Conservation (phyloP, 148 eudicot species). For the Persicaria maculosa region DNA sequence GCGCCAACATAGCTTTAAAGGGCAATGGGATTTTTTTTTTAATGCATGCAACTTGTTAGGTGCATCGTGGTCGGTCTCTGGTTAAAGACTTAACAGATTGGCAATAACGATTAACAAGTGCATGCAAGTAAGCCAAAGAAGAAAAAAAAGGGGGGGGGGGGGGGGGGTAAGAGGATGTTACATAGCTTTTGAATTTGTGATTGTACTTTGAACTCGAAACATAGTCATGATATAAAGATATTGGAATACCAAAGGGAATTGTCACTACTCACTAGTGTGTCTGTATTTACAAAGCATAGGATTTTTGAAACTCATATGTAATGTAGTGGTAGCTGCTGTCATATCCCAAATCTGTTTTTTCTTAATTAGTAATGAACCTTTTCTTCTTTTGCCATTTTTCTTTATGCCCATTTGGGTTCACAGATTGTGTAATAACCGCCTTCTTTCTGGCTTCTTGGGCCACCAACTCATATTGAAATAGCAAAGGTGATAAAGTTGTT, state of each 20-base stretch:
- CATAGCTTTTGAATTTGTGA: neutral
- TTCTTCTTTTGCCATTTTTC: neutral
- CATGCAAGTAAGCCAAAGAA: neutral
- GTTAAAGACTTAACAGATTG: neutral
- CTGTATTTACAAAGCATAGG: neutral
- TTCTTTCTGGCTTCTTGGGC: slow-evolving; percentile 1
- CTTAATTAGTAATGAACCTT: neutral
- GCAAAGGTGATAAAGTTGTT: too few relatives aligned
- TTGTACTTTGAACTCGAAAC: neutral
- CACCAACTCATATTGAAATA: neutral
- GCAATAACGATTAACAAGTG: neutral
- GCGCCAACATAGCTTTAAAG: neutral
- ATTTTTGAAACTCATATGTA: neutral
- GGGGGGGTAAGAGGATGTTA: neutral
- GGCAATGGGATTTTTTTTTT: neutral
- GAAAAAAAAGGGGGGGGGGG: too few relatives aligned
- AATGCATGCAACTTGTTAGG: neutral
- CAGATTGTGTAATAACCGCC: neutral
- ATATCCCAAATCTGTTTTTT: neutral
- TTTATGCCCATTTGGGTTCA: neutral
- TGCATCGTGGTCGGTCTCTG: neutral
- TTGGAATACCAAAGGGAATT: neutral
- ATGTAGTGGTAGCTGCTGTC: neutral
- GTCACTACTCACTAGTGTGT: too few relatives aligned
- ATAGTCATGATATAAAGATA: neutral